Evolutionary conservation across 345 rosid genomes (phyloP), one percentile per base, ranked within the genome.

Genomic region (Camelina sativa): DNA sequence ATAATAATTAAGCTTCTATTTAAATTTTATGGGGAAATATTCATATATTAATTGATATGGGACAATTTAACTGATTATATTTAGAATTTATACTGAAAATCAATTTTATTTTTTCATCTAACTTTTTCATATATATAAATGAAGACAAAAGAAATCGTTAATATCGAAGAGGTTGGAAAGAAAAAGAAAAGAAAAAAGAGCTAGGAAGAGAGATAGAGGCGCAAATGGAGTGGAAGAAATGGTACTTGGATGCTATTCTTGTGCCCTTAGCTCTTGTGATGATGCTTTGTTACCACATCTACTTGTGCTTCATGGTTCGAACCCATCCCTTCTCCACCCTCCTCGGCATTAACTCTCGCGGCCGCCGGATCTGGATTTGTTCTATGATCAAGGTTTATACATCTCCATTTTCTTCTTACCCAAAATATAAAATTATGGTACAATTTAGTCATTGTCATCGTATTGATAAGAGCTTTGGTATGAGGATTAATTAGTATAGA

Each of bases 301-400:
- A 84, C 85, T 72, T 94, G 38, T 85, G 83, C 87, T 80, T 88
- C 57, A 88, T 85, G 78, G 86, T 91, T 48, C 85, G 92, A 32
- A 84, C 88, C 0, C 75, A 84, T 1, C 98, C 97, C 0, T 81
- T 83, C 79, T 41, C 89, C 60, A 94, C 98, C 80, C 80, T 90
- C 55, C 78, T 94, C 46, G 98, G 91, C 35, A 88, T 84, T 2
- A 94, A 87, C 69, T 66, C 96, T 12, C 71, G 38, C 22, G 95
- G 83, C 1, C 81, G 89, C 4, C 85, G 90, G 22, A 69, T 46
- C 44, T 94, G 98, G 98, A 93, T 91, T 28, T 65, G 87, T 1
- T 60, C 93, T 80, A 91, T 94, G 61, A 85, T 94, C 74, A 91
- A 90, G 95, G 98, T 94, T 63, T 25, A 17, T 25, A 9, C 10